Evolutionary conservation across 345 rosid genomes (phyloP), one percentile per base, ranked within the genome.

Genomic region (Populus euphratica): DNA sequence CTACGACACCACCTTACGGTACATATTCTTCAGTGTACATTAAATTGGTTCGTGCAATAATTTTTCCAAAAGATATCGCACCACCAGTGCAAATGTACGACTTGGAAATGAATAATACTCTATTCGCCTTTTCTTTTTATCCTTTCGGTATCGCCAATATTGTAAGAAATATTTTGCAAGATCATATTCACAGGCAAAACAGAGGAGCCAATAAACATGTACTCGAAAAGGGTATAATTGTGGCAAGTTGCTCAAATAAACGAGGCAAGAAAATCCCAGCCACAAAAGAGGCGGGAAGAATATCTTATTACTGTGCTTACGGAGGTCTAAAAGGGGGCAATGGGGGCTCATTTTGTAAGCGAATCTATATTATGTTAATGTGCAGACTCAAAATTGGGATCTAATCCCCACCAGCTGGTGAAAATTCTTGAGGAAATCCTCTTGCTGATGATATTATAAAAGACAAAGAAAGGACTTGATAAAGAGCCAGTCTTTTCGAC

Each of bases 381-480:
- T 74, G 62, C 66, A 67, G 78, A 52, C 68, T 76, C 38, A 39
- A 71, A 75, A 76, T 80, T 70, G 69, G 87, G 85, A 85, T 82
- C 88, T 75, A 85, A 83, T 85, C 87, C 85, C 87, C 83, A 79
- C 80, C 80, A 77, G 83, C 73, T 68, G 81, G 77, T 81, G 2
- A 68, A 81, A 81, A 78, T 81, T 68, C 79, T 54, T 38, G 66
- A 73, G 71, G 63, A 78, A 39, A 70, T 27, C 83, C 73, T 78
- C 78, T 79, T 69, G 83, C 74, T 75, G 77, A 73, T 77, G 80
- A 81, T 75, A 67, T 75, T 56, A 75, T 74, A 68, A 54, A 80
- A 71, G 86, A 76, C 84, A 78, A 80, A 79, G 59, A 78, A 79
- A 77, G 25, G 78, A 73, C 83, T 81, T 71, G 64, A 78, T 66